Conservation (phyloP, 345 rosid species). For the Ceriops tagal region DNA sequence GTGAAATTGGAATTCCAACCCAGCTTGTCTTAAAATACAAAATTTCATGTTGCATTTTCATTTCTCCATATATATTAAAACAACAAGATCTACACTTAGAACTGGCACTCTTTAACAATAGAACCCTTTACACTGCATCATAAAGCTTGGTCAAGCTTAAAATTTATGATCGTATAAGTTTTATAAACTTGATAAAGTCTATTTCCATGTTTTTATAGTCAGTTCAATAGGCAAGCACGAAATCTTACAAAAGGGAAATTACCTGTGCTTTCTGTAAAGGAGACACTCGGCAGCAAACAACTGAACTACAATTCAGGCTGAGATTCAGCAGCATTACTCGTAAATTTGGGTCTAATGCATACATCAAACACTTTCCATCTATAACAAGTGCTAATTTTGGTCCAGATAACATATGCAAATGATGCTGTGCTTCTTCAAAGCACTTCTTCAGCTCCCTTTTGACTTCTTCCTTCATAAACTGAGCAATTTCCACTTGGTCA, state of each 20-base stretch:
- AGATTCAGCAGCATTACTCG: slow-evolving; percentile 80
- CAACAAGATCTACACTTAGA: too few relatives aligned
- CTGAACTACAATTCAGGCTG: slow-evolving; percentile 94
- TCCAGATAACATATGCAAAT: slow-evolving; percentile 49
- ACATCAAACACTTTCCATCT: slow-evolving; percentile 97
- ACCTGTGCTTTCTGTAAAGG: slow-evolving; percentile 99
- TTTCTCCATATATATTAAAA: too few relatives aligned
- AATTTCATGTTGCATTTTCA: too few relatives aligned
- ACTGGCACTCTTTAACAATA: too few relatives aligned
- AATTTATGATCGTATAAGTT: too few relatives aligned
- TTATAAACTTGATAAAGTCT: too few relatives aligned
- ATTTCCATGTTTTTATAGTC: background rate
- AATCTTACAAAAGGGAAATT: slow-evolving; percentile 7
- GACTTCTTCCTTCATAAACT: slow-evolving; percentile 81
- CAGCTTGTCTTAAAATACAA: too few relatives aligned
- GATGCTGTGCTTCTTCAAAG: slow-evolving; percentile 78
- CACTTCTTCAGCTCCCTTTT: slow-evolving; percentile 65
- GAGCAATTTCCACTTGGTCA: slow-evolving; percentile 89
- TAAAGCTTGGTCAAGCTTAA: too few relatives aligned
- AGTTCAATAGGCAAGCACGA: too few relatives aligned
- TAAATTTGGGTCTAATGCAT: slow-evolving; percentile 86
- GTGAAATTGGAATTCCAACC: too few relatives aligned
- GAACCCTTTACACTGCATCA: too few relatives aligned
- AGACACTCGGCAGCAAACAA: slow-evolving; percentile 98
- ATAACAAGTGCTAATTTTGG: slow-evolving; percentile 86